Conservation (phyloP, 495 filamentous ascomycete species). For the Penicillium soppii region DNA sequence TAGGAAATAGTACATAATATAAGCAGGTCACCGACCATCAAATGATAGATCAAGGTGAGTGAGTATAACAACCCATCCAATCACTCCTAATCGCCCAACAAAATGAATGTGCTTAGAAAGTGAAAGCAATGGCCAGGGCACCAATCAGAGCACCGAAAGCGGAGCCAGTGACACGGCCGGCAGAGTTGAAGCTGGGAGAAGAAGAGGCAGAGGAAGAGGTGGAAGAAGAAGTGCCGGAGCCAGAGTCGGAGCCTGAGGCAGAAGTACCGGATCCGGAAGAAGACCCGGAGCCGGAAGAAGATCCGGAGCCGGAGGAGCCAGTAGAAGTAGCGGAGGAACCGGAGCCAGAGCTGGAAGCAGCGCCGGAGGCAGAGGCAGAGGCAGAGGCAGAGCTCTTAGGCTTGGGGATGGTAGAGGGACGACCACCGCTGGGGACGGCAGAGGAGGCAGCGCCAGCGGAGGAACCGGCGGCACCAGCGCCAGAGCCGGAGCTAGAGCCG, state of each 20-base stretch:
- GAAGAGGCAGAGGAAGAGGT: slow-evolving; percentile 9
- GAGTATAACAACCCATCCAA: slow-evolving; percentile 8
- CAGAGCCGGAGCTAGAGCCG: slow-evolving; percentile 12
- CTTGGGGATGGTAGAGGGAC: slow-evolving; percentile 13
- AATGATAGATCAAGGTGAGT: slow-evolving; percentile 4
- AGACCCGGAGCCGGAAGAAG: slow-evolving; percentile 8
- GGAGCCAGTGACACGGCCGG: slow-evolving; percentile 32
- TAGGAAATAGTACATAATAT: slow-evolving; percentile 14
- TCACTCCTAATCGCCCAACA: slow-evolving; percentile 16
- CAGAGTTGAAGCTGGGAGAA: slow-evolving; percentile 17
- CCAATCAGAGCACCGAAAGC: slow-evolving; percentile 29
- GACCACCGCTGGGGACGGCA: slow-evolving; percentile 6
- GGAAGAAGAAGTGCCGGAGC: slow-evolving; percentile 5
- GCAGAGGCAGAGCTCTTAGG: slow-evolving; percentile 11
- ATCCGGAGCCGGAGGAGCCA: slow-evolving; percentile 2
- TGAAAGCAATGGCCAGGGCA: slow-evolving; percentile 30
- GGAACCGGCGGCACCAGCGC: slow-evolving; percentile 7
- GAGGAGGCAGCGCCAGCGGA: slow-evolving; percentile 11
- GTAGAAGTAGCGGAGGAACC: neutral
- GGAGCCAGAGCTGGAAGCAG: neutral
- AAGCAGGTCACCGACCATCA: slow-evolving; percentile 3
- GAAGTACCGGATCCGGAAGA: slow-evolving; percentile 12
- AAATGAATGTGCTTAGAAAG: slow-evolving; percentile 27
- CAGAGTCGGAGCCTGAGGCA: slow-evolving; percentile 19
- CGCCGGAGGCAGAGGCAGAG: slow-evolving; percentile 3